Evolutionary conservation across 768 basidiomycete species (phyloP), one percentile per base, ranked within the genome.

Genomic region (Boletus patriciae): DNA sequence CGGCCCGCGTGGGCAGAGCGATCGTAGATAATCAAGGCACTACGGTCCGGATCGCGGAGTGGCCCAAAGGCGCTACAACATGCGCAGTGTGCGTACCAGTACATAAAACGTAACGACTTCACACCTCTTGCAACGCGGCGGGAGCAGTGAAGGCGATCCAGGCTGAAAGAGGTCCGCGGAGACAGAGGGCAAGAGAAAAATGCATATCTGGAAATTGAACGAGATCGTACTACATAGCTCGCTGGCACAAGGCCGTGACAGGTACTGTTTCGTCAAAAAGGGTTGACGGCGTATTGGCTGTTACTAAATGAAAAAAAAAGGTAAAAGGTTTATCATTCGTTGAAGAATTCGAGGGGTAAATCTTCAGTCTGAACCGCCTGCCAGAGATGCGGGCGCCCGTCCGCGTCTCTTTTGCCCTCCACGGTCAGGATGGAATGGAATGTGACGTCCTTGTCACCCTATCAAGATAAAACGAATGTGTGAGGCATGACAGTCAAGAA

Each of bases 361-460:
- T 81, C 78, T 34, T 65, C 59, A 3, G 77, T 78, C 60, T 90
- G 88, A 60, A 91, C 80, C 11, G 88, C 89, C 53, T 80, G 75
- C 80, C 82, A 90, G 49, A 77, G 78, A 13, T 75, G 80, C 2
- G 85, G 82, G 27, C 76, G 78, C 10, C 77, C 78, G 43, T 79
- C 77, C 37, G 63, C 72, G 52, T 80, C 76, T 50, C 70, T 69
- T 56, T 77, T 70, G 40, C 78, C 80, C 63, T 86, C 86, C 37
- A 85, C 12, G 82, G 88, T 70, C 23, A 82, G 84, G 42, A 91
- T 68, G 4, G 87, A 88, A 68, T 92, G 90, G 73, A 90, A 90
- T 40, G 57, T 73, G 50, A 90, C 80, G 59, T 88, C 86, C 58
- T 84, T 80, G 2, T 74, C 72, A 42, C 86, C 88, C 87, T 90